These are phyloP conservation scores for Phytophthora kernoviae DNA, from an alignment of 352 stramenopile species.

Conservation along the genomic window DNA sequence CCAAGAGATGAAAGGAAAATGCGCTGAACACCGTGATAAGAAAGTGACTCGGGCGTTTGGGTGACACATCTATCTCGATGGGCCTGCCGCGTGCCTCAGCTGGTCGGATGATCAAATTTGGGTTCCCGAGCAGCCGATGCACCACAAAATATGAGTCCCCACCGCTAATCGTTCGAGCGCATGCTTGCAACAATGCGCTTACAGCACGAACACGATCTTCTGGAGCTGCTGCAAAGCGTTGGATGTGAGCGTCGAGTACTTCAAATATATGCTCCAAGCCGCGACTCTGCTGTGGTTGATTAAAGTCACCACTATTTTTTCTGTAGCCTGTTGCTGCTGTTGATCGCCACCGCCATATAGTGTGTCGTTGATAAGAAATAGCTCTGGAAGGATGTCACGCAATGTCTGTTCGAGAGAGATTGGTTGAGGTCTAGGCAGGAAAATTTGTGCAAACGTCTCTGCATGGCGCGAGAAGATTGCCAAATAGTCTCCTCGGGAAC, in stretches of 20 bases:
- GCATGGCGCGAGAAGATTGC: conserved; percentile 68
- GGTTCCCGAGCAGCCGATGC: conserved; percentile 71
- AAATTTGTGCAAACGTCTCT: conserved; percentile 71
- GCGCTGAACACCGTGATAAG: conserved; percentile 79
- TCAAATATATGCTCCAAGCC: conserved; percentile 83
- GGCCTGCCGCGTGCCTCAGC: conserved; percentile 68
- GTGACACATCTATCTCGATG: conserved; percentile 76
- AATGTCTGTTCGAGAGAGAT: conserved; percentile 84
- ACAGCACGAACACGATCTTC: conserved; percentile 73
- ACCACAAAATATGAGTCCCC: conserved; percentile 85
- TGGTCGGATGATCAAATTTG: conserved; percentile 75
- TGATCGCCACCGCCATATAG: conserved; percentile 72
- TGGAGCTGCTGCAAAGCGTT: conserved; percentile 62
- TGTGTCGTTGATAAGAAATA: conserved; percentile 83
- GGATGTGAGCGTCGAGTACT: conserved; percentile 73
- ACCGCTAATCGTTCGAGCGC: conserved; percentile 74
- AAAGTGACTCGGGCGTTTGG: conserved; percentile 60
- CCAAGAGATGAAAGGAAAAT: conserved; percentile 79
- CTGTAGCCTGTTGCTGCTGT: conserved; percentile 21
- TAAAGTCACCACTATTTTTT: conserved; percentile 9
- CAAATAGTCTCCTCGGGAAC: conserved; percentile 65
- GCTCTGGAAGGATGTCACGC: conserved; percentile 73
- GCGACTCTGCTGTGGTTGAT: conserved; percentile 42
- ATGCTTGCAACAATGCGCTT: conserved; percentile 73
- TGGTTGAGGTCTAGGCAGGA: conserved; percentile 64